These are phyloP conservation scores for Tolypocladium cylindrosporum DNA, from an alignment of 2,329 filamentous ascomycete genomes.

Conservation along the genomic window DNA sequence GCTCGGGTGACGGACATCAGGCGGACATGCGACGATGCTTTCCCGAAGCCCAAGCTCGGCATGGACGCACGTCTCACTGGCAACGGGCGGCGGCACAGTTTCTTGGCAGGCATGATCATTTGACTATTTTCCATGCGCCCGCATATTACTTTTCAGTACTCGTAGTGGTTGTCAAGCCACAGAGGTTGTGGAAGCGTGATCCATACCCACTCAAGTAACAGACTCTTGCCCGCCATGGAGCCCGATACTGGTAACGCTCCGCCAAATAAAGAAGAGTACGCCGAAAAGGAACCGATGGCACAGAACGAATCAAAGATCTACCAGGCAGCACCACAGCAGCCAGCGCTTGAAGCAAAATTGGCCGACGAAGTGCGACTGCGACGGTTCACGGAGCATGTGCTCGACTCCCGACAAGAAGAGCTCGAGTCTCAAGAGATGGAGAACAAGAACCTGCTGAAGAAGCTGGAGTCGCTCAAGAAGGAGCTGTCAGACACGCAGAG, in stretches of 20 bases:
- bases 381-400: conserved; percentile 24
- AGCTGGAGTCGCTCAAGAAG: conserved; percentile 18
- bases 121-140: background rate
- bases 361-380: conserved; percentile 21
- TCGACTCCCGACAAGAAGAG: conserved; percentile 25
- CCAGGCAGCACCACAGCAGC: background rate
- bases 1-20: background rate
- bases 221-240: conserved; percentile 7
- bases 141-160: background rate
- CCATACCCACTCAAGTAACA: too few relatives aligned
- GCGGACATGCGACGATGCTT: background rate
- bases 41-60: background rate
- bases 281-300: background rate
- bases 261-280: background rate
- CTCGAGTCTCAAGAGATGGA: conserved; percentile 20
- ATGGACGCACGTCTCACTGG: background rate
- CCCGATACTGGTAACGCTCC: conserved; percentile 2
- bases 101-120: background rate
- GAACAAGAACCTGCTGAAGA: conserved; percentile 15
- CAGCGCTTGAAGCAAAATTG: conserved; percentile 15
- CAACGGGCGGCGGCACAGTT: background rate
- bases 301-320: conserved; percentile 2
- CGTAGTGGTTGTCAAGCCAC: background rate
- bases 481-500: conserved; percentile 18
- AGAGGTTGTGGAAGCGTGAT: background rate